phyloP scores from a whole-genome alignment of 805 yeast genomes.

The Sugiyamaella boreocaroliniensis region DNA sequence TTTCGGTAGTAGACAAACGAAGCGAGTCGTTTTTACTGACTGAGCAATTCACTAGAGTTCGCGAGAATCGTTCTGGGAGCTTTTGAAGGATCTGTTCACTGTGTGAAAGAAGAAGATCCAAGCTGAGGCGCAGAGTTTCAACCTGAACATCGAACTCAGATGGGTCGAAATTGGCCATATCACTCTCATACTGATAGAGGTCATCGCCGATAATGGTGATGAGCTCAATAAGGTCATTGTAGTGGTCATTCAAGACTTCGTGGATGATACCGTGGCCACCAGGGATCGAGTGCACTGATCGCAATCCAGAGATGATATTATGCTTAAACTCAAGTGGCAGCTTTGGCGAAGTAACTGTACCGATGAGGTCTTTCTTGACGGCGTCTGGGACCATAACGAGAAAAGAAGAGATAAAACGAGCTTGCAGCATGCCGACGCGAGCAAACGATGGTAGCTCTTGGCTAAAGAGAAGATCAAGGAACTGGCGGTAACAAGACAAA shows the following conservation, averaged over 20 bases:
- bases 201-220: slow-evolving; percentile 5
- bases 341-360: slow-evolving; percentile 3
- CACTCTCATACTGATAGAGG: slow-evolving; percentile 1
- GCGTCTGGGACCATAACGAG: slow-evolving; percentile 7
- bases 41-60: slow-evolving; percentile 14
- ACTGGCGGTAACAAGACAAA: slow-evolving; percentile 5
- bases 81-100: neutral
- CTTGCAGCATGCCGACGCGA: slow-evolving; percentile 10
- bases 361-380: slow-evolving; percentile 10
- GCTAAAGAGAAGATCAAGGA: slow-evolving; percentile 11
- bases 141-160: slow-evolving; percentile 7
- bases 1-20: slow-evolving; percentile 10
- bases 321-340: slow-evolving; percentile 7
- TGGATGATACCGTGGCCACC: slow-evolving; percentile 9
- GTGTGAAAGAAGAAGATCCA: slow-evolving; percentile 8
- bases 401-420: slow-evolving; percentile 13
- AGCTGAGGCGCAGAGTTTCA: slow-evolving; percentile 6
- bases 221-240: slow-evolving; percentile 6
- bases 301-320: slow-evolving; percentile 14
- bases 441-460: slow-evolving; percentile 5
- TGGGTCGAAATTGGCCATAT: neutral
- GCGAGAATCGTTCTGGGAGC: slow-evolving; percentile 7
- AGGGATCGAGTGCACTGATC: slow-evolving; percentile 9
- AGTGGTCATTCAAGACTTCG: slow-evolving; percentile 2
- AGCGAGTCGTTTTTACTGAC: slow-evolving; percentile 10